Percentiles rank a stretch among this genome's conserved stretches.
phyloP scores from a whole-genome alignment of 108 stramenopile genomes.

The Nannochloropsis salina region DNA sequence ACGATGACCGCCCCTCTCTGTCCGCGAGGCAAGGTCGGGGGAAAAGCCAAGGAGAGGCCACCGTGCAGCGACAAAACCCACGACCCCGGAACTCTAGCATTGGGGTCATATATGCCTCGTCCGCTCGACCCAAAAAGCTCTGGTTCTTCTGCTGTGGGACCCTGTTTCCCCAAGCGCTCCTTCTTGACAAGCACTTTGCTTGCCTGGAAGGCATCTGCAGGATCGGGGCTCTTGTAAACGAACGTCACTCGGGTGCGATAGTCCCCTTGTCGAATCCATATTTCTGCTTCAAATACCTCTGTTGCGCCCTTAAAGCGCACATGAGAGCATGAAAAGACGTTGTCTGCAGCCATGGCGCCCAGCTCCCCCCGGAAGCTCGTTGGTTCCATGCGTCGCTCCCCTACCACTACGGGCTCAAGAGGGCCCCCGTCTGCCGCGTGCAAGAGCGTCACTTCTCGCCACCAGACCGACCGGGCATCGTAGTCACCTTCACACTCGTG shows the following conservation, averaged over 20 bases:
- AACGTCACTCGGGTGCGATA: constrained; percentile 4
- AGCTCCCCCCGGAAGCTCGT: not conserved
- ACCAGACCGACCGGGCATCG: not conserved
- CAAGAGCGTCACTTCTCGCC: not conserved
- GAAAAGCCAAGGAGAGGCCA: constrained; percentile 18
- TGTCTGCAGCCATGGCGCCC: not conserved
- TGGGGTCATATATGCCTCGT: constrained; percentile 31
- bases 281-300: constrained; percentile 16
- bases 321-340: not conserved
- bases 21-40: constrained; percentile 22
- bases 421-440: not conserved
- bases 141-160: constrained; percentile 25
- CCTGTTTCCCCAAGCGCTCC: not conserved
- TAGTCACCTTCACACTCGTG: not conserved
- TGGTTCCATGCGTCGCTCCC: not conserved
- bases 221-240: not conserved
- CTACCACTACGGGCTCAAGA: not conserved
- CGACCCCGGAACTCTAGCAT: constrained; percentile 1
- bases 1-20: constrained; percentile 34
- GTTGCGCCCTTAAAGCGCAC: not conserved
- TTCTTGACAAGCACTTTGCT: not conserved
- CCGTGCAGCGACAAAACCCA: constrained; percentile 30
- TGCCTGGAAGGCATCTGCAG: not conserved
- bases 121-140: constrained; percentile 43
- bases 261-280: constrained; percentile 19